Conservation (phyloP, 257 asterid species). For the Perilla frutescens region DNA sequence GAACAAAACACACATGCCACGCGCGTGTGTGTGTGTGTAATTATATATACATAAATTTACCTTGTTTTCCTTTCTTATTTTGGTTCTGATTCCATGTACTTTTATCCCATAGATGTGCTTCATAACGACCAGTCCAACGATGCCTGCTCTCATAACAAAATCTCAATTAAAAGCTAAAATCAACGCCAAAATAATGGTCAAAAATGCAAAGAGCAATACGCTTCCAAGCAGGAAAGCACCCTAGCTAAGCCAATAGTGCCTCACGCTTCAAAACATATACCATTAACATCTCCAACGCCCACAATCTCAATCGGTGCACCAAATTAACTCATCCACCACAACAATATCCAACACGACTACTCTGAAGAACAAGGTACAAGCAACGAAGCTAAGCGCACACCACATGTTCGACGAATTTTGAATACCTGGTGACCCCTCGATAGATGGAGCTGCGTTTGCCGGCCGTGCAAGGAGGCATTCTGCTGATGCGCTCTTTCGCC, state of each 20-base stretch:
- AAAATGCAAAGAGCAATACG: slow-evolving; percentile 23
- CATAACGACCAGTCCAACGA: slow-evolving; percentile 99
- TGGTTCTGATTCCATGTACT: slow-evolving; percentile 99
- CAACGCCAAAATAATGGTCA: slow-evolving; percentile 6
- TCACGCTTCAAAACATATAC: slow-evolving; percentile 31
- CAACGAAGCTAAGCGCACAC: slow-evolving; percentile 37
- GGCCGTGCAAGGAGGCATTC: slow-evolving; percentile 98
- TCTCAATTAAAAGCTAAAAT: slow-evolving; percentile 29
- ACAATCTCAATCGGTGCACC: slow-evolving; percentile 26
- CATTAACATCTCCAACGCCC: slow-evolving; percentile 8
- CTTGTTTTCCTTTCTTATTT: slow-evolving; percentile 99
- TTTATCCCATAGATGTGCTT: slow-evolving; percentile 99
- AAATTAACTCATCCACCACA: slow-evolving; percentile 15
- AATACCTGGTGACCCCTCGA: slow-evolving; percentile 97
- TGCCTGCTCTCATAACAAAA: slow-evolving; percentile 65
- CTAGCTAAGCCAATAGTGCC: slow-evolving; percentile 14
- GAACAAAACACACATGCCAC: neutral
- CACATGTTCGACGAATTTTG: slow-evolving; percentile 33
- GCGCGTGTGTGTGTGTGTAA: no score
- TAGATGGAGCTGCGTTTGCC: slow-evolving; percentile 98
- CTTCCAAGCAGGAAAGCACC: slow-evolving; percentile 8
- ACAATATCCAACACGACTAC: slow-evolving; percentile 6
- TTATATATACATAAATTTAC: slow-evolving; percentile 38
- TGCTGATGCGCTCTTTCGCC: slow-evolving; percentile 98
- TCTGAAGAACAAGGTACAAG: slow-evolving; percentile 17